Conservation (phyloP, 129 eudicot species). For the Sambucus nigra region DNA sequence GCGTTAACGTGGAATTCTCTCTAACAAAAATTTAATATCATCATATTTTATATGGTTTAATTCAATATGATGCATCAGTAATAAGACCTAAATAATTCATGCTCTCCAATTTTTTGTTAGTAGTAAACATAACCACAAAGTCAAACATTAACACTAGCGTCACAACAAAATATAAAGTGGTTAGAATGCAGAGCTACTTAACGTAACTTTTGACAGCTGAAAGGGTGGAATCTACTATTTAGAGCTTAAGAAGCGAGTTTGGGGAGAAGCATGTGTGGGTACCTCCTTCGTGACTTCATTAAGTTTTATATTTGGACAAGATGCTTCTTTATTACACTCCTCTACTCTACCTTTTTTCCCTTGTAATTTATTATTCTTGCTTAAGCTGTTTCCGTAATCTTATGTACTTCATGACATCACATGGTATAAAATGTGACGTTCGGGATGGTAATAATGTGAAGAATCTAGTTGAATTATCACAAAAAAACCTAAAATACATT, state of each 20-base stretch:
- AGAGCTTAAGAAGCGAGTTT: conserved; percentile 43
- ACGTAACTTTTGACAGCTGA: conserved; percentile 44
- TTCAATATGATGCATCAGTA: not conserved
- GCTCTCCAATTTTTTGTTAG: no score
- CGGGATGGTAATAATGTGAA: conserved; percentile 78
- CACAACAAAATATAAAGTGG: not conserved
- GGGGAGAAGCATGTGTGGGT: conserved; percentile 99
- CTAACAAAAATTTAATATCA: not conserved
- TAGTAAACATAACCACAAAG: not conserved
- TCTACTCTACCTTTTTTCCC: not conserved
- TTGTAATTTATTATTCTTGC: not conserved
- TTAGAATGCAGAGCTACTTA: not conserved
- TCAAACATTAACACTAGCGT: not conserved
- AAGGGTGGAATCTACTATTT: conserved; percentile 69
- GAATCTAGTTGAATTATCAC: conserved; percentile 74
- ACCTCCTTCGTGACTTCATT: conserved; percentile 43
- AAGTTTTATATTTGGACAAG: no score
- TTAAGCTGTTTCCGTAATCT: not conserved
- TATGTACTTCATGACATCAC: conserved; percentile 13
- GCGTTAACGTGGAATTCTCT: no score
- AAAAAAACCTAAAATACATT: conserved; percentile 56
- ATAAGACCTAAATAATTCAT: not conserved
- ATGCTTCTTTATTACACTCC: no score
- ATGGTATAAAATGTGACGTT: conserved; percentile 91
- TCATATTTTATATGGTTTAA: no score